Conservation (phyloP, 1,284 basidiomycete genomes). For the Filobasidium uniguttulatum region DNA sequence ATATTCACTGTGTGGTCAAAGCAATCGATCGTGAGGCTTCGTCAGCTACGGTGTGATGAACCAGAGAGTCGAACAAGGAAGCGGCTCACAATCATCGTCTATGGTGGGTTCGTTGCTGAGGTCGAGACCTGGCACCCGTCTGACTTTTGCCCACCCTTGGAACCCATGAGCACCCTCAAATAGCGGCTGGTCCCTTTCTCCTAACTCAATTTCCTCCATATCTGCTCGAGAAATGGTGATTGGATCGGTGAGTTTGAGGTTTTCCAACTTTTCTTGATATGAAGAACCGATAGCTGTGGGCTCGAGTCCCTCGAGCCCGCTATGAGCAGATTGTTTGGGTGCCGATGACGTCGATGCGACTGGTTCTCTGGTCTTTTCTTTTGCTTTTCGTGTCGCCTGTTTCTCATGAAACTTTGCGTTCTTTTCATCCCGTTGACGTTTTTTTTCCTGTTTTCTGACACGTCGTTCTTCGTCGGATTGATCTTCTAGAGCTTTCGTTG, state of each 20-base stretch:
- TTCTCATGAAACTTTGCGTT: constrained; percentile 13
- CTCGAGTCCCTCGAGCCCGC: too few relatives aligned
- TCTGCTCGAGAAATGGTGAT: constrained; percentile 1
- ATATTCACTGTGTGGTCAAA: constrained; percentile 44
- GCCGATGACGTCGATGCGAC: too few relatives aligned
- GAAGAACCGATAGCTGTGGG: background rate
- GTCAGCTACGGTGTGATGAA: background rate
- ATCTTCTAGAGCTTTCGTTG: background rate
- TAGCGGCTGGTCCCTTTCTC: background rate
- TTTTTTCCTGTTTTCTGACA: too few relatives aligned
- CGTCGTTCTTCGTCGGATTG: too few relatives aligned
- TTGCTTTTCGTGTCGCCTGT: background rate
- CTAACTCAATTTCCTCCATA: background rate
- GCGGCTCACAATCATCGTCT: constrained; percentile 9
- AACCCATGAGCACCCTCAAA: background rate
- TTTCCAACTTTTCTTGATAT: constrained; percentile 6
- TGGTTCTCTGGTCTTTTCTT: background rate
- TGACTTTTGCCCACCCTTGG: background rate
- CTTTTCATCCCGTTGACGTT: constrained; percentile 12
- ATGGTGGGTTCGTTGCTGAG: constrained; percentile 49
- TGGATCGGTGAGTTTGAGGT: background rate
- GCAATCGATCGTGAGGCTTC: background rate
- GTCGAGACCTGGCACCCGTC: constrained; percentile 46
- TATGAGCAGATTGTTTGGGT: too few relatives aligned
- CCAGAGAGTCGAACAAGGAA: too few relatives aligned